phyloP scores from a whole-genome alignment of 306 rosid species.

The Fragaria vesca region DNA sequence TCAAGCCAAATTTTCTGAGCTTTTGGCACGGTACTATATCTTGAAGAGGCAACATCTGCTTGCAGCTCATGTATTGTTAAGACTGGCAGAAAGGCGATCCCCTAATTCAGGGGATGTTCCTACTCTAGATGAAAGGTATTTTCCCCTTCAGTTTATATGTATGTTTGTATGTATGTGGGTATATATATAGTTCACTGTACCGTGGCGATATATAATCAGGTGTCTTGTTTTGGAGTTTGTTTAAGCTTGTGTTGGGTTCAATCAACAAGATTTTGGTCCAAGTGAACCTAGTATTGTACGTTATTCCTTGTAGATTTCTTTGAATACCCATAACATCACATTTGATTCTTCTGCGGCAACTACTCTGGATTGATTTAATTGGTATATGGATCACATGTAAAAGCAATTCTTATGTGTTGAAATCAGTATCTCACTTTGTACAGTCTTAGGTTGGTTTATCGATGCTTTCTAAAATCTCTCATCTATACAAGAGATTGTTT shows the following conservation, averaged over 20 bases:
- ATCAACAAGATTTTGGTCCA: not conserved
- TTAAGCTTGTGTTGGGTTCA: not conserved
- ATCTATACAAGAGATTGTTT: not conserved
- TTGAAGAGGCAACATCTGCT: conserved; percentile 87
- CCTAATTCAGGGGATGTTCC: conserved; percentile 58
- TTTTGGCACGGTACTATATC: conserved; percentile 88
- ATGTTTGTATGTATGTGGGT: no score
- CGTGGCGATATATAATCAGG: not conserved
- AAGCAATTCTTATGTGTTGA: not conserved
- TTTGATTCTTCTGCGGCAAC: not conserved
- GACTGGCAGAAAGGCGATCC: conserved; percentile 84
- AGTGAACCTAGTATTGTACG: not conserved
- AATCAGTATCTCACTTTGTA: not conserved
- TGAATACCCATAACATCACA: not conserved
- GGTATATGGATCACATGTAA: not conserved
- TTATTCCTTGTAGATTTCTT: not conserved
- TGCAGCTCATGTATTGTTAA: conserved; percentile 84
- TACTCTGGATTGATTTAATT: not conserved
- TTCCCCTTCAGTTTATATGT: not conserved
- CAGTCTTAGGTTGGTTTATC: not conserved
- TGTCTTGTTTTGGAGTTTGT: not conserved
- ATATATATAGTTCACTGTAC: not conserved
- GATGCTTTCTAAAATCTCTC: not conserved
- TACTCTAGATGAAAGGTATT: conserved; percentile 74
- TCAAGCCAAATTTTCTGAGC: conserved; percentile 80